Conservation (phyloP, 257 asterid species). For the Orobanche coerulescens region DNA sequence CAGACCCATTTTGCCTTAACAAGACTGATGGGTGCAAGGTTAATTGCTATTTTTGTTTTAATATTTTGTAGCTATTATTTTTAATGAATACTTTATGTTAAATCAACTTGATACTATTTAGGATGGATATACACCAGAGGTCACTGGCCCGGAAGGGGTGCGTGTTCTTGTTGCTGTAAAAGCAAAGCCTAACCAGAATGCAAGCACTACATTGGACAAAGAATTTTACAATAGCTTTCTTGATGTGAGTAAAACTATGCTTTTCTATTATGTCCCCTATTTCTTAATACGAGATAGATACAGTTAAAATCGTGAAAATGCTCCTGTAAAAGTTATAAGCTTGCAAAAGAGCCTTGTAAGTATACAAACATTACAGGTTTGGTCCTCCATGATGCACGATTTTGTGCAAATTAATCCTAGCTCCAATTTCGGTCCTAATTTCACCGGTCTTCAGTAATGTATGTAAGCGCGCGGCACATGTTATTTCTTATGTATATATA, state of each 20-base stretch:
- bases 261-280: too few relatives aligned
- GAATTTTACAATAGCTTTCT: slow-evolving; percentile 56
- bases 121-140: slow-evolving; percentile 73
- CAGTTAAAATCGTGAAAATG: too few relatives aligned
- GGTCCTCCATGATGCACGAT: too few relatives aligned
- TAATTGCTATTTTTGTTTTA: neutral
- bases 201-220: slow-evolving; percentile 36
- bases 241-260: slow-evolving; percentile 39
- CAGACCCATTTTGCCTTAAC: slow-evolving; percentile 64
- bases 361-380: too few relatives aligned
- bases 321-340: too few relatives aligned
- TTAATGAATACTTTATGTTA: neutral
- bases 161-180: slow-evolving; percentile 69
- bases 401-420: too few relatives aligned
- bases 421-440: too few relatives aligned
- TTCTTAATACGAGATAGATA: too few relatives aligned
- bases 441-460: too few relatives aligned
- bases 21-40: slow-evolving; percentile 79
- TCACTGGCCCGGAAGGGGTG: slow-evolving; percentile 42
- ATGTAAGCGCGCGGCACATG: too few relatives aligned
- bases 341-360: too few relatives aligned
- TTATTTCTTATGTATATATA: too few relatives aligned
- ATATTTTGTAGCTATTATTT: neutral
- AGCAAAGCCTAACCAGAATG: slow-evolving; percentile 57
- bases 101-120: slow-evolving; percentile 17